These are phyloP conservation scores for Scutellaria galericulata DNA, from an alignment of 257 asterid species.

Conservation along the genomic window DNA sequence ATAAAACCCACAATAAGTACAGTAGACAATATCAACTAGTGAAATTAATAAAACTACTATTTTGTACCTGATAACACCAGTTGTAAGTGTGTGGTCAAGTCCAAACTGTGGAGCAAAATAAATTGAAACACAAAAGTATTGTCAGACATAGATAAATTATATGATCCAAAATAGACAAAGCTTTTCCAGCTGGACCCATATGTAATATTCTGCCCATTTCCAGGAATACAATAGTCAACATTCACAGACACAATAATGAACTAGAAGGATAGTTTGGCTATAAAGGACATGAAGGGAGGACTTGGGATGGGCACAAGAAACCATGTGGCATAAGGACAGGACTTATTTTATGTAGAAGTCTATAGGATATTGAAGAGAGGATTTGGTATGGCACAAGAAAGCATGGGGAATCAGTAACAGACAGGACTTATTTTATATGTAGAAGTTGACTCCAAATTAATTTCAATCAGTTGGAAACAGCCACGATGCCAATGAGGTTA, in stretches of 20 bases:
- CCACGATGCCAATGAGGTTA: not conserved
- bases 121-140: slow-evolving; percentile 27
- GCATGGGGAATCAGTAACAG: not conserved
- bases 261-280: not conserved
- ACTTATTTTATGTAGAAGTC: no score
- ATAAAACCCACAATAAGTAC: slow-evolving; percentile 6
- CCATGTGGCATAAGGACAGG: not conserved
- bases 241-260: slow-evolving; percentile 2
- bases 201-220: slow-evolving; percentile 25
- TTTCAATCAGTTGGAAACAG: slow-evolving; percentile 19
- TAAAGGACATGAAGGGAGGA: not conserved
- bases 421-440: not conserved
- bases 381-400: slow-evolving; percentile 12
- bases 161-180: slow-evolving; percentile 27
- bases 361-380: not conserved
- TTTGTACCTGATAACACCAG: slow-evolving; percentile 95
- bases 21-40: slow-evolving; percentile 3
- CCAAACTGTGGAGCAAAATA: slow-evolving; percentile 74
- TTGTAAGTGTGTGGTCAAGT: slow-evolving; percentile 97
- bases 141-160: slow-evolving; percentile 33
- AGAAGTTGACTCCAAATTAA: not conserved
- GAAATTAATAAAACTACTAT: slow-evolving; percentile 30
- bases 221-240: slow-evolving; percentile 2
- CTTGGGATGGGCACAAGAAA: slow-evolving; percentile 13
- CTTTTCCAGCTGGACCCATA: slow-evolving; percentile 9